Base-by-base conservation (phyloP, 768 basidiomycete genomes). In the Imleria badia region DNA sequence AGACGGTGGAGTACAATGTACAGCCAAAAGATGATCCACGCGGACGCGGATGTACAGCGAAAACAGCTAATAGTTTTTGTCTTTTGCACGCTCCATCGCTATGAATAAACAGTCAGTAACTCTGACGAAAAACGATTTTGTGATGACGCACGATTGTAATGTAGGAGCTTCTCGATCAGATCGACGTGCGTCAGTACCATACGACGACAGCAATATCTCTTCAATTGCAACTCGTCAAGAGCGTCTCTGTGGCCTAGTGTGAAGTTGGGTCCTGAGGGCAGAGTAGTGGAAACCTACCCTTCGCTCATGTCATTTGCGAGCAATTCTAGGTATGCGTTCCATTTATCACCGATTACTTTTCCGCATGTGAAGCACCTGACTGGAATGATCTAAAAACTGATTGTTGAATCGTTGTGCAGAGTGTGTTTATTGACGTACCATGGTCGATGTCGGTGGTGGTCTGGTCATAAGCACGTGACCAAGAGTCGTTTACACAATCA, bases 131-230 rank as follows among this genome's bases (percentile, higher is more conserved):
- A 51, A 26, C 15, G 40, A 49, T 40, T 54, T 15, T 77, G 89
- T 62, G 48, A 40, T 19, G 42, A 65, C 71, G 52, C 48, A 97
- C 94, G 94, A 72, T 95, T 96, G 71, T 96, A 98, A 65, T 96
- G 93, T 23, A 98, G 77, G 17, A 98, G 80, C 73, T 98, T 98
- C 75, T 98, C 96, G 62, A 98, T 98, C 59, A 98, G 79, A 74
- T 98, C 96, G 52, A 98, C 96, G 70, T 98, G 96, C 0, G 96
- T 98, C 49, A 98, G 76, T 6, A 98, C 91, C 96, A 98, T 98
- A 44, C 96, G 83, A 43, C 95, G 81, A 73, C 96, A 98, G 73
- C 96, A 98, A 67, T 98, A 98, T 51, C 96, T 77, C 72, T 92
- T 95, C 43, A 98, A 75, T 60, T 94, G 89, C 2, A 96, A 76